Evolutionary conservation across 2,329 filamentous ascomycete species (phyloP).

Genomic region (Teratosphaeria gauchensis): DNA sequence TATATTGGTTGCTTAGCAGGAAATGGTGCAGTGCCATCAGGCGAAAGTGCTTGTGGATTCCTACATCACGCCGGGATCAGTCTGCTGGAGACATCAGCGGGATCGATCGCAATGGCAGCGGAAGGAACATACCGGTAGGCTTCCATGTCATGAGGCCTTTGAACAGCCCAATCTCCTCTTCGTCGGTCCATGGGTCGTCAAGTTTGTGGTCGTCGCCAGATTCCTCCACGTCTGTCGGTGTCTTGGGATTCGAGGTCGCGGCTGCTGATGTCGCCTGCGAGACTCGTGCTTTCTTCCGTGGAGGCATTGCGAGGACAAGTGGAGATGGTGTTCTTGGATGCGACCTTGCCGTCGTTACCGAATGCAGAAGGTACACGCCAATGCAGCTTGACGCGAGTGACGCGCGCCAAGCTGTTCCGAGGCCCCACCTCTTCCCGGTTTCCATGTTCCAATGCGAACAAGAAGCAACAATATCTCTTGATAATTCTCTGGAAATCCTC

Average conservation of each 20-base stretch:
- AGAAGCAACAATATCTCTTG: neutral
- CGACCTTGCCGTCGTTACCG: neutral
- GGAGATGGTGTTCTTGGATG: neutral
- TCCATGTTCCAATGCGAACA: neutral
- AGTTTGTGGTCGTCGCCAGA: slow-evolving; percentile 37
- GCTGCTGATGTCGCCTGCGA: slow-evolving; percentile 45
- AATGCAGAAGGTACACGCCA: neutral
- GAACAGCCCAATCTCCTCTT: slow-evolving; percentile 85
- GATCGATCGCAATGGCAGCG: neutral
- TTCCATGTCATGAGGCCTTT: slow-evolving; percentile 93
- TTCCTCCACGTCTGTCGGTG: slow-evolving; percentile 23
- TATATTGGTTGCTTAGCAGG: slow-evolving; percentile 25
- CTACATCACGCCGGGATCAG: slow-evolving; percentile 31
- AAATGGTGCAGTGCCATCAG: slow-evolving; percentile 62
- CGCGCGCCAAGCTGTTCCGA: neutral
- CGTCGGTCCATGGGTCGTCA: slow-evolving; percentile 82
- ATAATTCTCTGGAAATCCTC: too few relatives aligned
- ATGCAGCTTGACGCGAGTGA: neutral
- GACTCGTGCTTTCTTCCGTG: slow-evolving; percentile 52
- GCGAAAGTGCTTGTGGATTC: slow-evolving; percentile 88
- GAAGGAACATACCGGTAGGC: slow-evolving; percentile 59
- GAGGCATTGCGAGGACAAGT: slow-evolving; percentile 47
- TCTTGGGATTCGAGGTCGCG: slow-evolving; percentile 35
- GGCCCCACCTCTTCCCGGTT: neutral
- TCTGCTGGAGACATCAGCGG: slow-evolving; percentile 1